phyloP scores from a whole-genome alignment of 1,284 basidiomycete species.

The Papiliotrema terrestris region DNA sequence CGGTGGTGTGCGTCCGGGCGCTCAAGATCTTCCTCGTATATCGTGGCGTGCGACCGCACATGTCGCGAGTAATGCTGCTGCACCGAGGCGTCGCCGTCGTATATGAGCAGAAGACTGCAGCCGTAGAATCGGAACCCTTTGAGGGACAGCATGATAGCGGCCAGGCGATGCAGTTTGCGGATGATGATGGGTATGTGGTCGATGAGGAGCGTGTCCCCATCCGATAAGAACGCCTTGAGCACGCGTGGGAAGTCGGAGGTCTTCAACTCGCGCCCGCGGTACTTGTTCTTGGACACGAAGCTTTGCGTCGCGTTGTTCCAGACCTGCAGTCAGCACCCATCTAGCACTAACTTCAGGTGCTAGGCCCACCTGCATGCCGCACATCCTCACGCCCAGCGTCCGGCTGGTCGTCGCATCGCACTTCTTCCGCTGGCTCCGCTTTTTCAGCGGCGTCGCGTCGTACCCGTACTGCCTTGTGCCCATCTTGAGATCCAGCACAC shows the following conservation, averaged over 20 bases:
- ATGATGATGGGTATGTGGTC: constrained; percentile 91
- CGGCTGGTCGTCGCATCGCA: constrained; percentile 94
- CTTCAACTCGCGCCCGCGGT: constrained; percentile 84
- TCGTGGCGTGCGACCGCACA: constrained; percentile 1
- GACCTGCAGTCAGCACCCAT: constrained; percentile 57
- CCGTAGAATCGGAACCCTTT: constrained; percentile 97
- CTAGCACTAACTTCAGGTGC: background rate
- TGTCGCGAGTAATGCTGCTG: constrained; percentile 58
- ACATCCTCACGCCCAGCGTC: constrained; percentile 85
- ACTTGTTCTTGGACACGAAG: constrained; percentile 95
- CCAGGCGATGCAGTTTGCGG: constrained; percentile 89
- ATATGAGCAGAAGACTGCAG: constrained; percentile 93
- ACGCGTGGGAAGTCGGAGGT: constrained; percentile 79
- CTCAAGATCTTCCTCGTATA: background rate
- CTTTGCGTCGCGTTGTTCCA: constrained; percentile 79
- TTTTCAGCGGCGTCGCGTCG: constrained; percentile 87
- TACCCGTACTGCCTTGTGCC: constrained; percentile 97
- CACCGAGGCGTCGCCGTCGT: constrained; percentile 86
- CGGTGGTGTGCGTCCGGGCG: constrained; percentile 15
- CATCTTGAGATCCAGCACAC: constrained; percentile 98
- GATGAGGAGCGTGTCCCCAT: constrained; percentile 77
- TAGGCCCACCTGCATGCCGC: constrained; percentile 91
- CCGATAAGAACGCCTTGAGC: constrained; percentile 76
- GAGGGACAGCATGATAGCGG: constrained; percentile 79
- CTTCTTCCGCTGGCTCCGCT: constrained; percentile 96